phyloP scores from a whole-genome alignment of 176 grass and related monocot genomes.

The Zea mays region DNA sequence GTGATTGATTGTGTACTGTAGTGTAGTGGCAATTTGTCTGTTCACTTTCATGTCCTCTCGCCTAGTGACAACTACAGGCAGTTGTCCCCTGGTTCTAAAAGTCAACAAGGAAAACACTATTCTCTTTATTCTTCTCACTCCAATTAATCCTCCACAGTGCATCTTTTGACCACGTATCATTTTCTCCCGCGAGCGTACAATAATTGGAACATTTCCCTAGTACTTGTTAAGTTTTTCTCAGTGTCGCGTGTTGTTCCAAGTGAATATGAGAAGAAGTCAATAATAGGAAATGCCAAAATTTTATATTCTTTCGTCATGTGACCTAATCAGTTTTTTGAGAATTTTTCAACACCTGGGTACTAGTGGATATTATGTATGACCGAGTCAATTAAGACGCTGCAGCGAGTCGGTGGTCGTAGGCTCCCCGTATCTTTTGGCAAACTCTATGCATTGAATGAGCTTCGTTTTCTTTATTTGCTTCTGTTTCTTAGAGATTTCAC shows the following conservation, averaged over 20 bases:
- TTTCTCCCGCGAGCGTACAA: background rate
- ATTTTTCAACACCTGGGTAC: constrained; percentile 1
- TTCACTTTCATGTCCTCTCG: no score
- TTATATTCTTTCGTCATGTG: background rate
- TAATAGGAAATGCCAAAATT: background rate
- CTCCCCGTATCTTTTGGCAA: background rate
- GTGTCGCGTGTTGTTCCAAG: background rate
- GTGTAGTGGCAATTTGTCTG: no score
- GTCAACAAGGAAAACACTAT: background rate
- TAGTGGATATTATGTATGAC: background rate
- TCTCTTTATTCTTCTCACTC: background rate
- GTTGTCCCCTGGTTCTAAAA: constrained; percentile 1
- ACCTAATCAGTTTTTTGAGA: background rate
- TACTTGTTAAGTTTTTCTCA: background rate
- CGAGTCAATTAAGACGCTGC: background rate
- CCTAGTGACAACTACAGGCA: no score
- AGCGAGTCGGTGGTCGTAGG: background rate
- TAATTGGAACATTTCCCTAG: background rate
- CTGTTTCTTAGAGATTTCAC: background rate
- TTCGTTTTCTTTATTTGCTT: background rate
- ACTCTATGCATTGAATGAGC: background rate
- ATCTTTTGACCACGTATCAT: background rate
- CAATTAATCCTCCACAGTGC: background rate
- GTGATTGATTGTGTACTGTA: no score
- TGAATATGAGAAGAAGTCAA: background rate